These are phyloP conservation scores for Sisymbrium irio DNA, from an alignment of 345 rosid species.

Conservation along the genomic window DNA sequence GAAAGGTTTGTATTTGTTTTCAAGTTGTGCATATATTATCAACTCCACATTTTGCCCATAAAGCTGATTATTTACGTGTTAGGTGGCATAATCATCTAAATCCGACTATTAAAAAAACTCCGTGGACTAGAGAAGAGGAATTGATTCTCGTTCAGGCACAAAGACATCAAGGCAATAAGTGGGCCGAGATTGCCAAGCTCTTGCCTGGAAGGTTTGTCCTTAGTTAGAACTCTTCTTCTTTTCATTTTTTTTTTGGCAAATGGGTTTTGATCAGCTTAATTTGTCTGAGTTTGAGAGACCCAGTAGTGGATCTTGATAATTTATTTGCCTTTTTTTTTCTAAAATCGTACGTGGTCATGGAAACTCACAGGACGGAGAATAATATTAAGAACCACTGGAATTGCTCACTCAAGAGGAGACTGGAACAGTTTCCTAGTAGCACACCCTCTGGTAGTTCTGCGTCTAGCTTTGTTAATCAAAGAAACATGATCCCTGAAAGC, in stretches of 20 bases:
- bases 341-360: constrained; percentile 10
- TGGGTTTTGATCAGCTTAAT: not conserved
- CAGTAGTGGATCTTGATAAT: not conserved
- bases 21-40: too few relatives aligned
- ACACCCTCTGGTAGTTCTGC: not conserved
- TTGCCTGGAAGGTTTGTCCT: constrained; percentile 56
- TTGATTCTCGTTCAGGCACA: constrained; percentile 45
- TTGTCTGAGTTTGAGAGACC: too few relatives aligned
- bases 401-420: constrained; percentile 58
- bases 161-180: constrained; percentile 52
- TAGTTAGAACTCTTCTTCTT: not conserved
- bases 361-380: constrained; percentile 52
- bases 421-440: not conserved
- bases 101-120: constrained; percentile 50
- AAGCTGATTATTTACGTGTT: not conserved
- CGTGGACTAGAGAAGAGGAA: constrained; percentile 72
- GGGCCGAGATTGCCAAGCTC: constrained; percentile 73
- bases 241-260: too few relatives aligned
- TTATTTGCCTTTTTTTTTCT: not conserved
- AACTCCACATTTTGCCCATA: too few relatives aligned
- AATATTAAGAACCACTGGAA: constrained; percentile 75
- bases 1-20: constrained; percentile 46
- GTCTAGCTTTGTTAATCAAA: not conserved
- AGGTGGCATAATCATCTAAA: constrained; percentile 76
- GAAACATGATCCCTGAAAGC: not conserved